Conservation (phyloP, 2,329 filamentous ascomycete species). For the Dothideomycetes sp. region DNA sequence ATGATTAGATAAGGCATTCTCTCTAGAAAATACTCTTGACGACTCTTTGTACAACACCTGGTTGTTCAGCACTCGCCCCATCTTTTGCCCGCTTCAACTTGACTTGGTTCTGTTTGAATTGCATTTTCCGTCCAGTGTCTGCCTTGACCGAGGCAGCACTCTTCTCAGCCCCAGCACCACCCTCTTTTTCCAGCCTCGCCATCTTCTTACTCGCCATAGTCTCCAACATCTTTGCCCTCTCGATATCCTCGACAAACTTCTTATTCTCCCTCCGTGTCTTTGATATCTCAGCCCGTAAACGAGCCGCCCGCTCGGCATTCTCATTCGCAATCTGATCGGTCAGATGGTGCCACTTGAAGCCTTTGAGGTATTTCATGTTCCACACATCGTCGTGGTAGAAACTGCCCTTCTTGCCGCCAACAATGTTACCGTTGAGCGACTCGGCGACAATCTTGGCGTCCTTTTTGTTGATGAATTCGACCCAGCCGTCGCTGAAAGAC, state of each 20-base stretch:
- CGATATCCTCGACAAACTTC: constrained; percentile 67
- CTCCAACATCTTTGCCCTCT: constrained; percentile 68
- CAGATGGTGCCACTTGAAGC: constrained; percentile 66
- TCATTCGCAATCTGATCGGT: constrained; percentile 73
- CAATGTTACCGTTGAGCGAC: constrained; percentile 63
- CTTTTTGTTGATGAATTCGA: constrained; percentile 66
- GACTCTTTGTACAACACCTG: constrained; percentile 48
- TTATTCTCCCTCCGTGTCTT: constrained; percentile 70
- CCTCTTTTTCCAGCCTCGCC: constrained; percentile 39
- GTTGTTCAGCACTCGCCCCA: constrained; percentile 26
- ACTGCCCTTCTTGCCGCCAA: constrained; percentile 73
- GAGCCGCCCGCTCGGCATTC: constrained; percentile 65
- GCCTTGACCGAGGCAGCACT: constrained; percentile 15
- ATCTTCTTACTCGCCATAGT: constrained; percentile 50
- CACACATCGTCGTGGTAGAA: constrained; percentile 82
- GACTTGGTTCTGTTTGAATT: constrained; percentile 57
- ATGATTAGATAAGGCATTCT: background rate
- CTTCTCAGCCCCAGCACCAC: constrained; percentile 16
- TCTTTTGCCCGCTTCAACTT: constrained; percentile 34
- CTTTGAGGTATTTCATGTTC: constrained; percentile 71
- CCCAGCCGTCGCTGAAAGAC: constrained; percentile 75
- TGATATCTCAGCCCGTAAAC: constrained; percentile 67
- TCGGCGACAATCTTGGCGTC: constrained; percentile 69
- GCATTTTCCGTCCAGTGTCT: constrained; percentile 11
- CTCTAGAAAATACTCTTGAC: constrained; percentile 56